phyloP scores from a whole-genome alignment of 768 basidiomycete genomes.

The Tremella mesenterica region DNA sequence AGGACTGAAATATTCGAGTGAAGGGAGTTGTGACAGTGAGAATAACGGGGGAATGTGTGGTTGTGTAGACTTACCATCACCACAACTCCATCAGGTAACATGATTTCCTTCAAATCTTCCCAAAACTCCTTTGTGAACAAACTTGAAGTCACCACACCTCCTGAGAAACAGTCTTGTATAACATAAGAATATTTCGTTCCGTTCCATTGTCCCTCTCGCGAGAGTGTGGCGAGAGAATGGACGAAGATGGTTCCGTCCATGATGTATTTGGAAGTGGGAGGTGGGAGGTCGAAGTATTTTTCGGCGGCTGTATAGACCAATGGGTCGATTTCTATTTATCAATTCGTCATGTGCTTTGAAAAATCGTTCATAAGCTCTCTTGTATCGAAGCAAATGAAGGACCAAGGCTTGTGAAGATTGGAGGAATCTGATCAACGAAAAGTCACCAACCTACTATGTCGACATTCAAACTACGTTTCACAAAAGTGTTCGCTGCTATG shows the following conservation, averaged over 20 bases:
- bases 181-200: conserved; percentile 52
- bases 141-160: conserved; percentile 78
- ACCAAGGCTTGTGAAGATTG: too few relatives aligned
- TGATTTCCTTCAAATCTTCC: conserved; percentile 56
- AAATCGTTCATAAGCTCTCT: too few relatives aligned
- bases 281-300: conserved; percentile 67
- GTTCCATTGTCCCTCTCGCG: conserved; percentile 15
- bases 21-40: conserved; percentile 3
- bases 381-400: too few relatives aligned
- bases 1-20: too few relatives aligned
- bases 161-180: conserved; percentile 88
- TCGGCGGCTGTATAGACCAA: conserved; percentile 76
- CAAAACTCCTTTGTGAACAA: conserved; percentile 81
- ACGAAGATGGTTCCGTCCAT: conserved; percentile 73
- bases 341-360: background rate
- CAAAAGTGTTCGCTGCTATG: conserved; percentile 66
- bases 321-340: conserved; percentile 66
- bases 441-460: conserved; percentile 55
- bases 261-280: conserved; percentile 46
- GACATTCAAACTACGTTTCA: conserved; percentile 58
- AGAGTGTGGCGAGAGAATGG: conserved; percentile 44
- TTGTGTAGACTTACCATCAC: conserved; percentile 60
- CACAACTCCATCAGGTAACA: conserved; percentile 64
- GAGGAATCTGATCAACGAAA: too few relatives aligned
- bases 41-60: too few relatives aligned